Evolutionary conservation across 129 eudicot genomes (phyloP).

Genomic region (Lactuca sativa): DNA sequence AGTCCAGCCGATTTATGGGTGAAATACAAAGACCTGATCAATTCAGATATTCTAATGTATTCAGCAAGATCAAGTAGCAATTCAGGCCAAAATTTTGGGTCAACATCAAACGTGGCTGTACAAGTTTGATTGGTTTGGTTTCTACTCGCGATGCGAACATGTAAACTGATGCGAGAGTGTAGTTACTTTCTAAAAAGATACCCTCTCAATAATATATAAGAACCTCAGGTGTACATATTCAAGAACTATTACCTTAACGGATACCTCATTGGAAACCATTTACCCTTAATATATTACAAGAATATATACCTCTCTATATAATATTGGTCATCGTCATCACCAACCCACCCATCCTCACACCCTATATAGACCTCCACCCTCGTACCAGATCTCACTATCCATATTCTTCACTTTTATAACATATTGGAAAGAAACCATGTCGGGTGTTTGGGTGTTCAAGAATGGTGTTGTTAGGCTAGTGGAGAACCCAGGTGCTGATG

Average conservation of each 20-base stretch:
- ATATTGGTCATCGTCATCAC: not conserved
- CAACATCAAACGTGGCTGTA: too few species aligned
- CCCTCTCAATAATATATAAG: too few species aligned
- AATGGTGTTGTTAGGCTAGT: constrained; percentile 75
- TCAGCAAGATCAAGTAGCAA: too few species aligned
- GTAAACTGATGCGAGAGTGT: too few species aligned
- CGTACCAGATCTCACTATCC: constrained; percentile 16
- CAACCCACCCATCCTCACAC: not conserved
- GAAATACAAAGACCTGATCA: too few species aligned
- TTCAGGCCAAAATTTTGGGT: too few species aligned
- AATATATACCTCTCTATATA: constrained; percentile 25
- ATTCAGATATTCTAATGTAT: too few species aligned
- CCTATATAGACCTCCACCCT: constrained; percentile 22
- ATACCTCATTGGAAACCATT: not conserved
- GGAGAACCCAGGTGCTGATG: constrained; percentile 58
- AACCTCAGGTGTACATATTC: not conserved
- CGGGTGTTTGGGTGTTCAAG: constrained; percentile 97
- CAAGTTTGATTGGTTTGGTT: too few species aligned
- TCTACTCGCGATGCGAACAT: too few species aligned
- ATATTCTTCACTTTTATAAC: not conserved
- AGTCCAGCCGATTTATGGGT: too few species aligned
- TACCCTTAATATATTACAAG: constrained; percentile 20
- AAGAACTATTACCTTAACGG: constrained; percentile 7
- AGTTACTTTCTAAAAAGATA: too few species aligned
- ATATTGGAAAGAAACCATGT: constrained; percentile 38